Conservation (phyloP, 495 filamentous ascomycete species). For the Lasiosphaeris hirsuta region DNA sequence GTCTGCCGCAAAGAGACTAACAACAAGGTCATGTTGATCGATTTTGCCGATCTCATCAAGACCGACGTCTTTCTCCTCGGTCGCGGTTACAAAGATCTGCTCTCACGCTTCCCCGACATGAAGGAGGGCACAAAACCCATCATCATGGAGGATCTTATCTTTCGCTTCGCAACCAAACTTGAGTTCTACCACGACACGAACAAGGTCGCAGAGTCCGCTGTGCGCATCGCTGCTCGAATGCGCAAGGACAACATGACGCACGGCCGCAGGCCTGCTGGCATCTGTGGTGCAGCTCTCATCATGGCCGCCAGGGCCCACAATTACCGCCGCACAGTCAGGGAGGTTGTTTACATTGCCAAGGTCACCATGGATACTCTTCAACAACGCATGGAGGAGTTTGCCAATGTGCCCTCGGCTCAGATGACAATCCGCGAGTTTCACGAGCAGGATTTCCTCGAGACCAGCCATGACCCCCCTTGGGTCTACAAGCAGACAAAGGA, state of each 20-base stretch:
- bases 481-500: constrained; percentile 62
- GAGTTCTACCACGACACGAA: constrained; percentile 78
- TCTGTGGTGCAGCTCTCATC: constrained; percentile 91
- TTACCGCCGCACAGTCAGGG: constrained; percentile 83
- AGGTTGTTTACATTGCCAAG: constrained; percentile 94
- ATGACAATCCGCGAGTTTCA: constrained; percentile 87
- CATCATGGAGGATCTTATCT: constrained; percentile 80
- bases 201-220: constrained; percentile 80
- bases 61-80: constrained; percentile 91
- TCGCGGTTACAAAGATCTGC: constrained; percentile 71
- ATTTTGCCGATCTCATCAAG: constrained; percentile 85
- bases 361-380: constrained; percentile 88
- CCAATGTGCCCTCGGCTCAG: constrained; percentile 69
- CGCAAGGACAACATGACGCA: constrained; percentile 92
- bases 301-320: constrained; percentile 97
- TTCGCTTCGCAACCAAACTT: constrained; percentile 80
- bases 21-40: constrained; percentile 79
- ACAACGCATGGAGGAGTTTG: constrained; percentile 86
- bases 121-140: constrained; percentile 53
- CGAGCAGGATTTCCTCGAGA: constrained; percentile 52
- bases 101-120: constrained; percentile 59
- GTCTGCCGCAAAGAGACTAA: constrained; percentile 66
- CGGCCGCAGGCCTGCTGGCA: constrained; percentile 86
- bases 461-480: constrained; percentile 72
- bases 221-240: constrained; percentile 85